Evolutionary conservation across 2,329 filamentous ascomycete species (phyloP), one percentile per base, ranked within the genome.

Genomic region (Arthroderma sp.): DNA sequence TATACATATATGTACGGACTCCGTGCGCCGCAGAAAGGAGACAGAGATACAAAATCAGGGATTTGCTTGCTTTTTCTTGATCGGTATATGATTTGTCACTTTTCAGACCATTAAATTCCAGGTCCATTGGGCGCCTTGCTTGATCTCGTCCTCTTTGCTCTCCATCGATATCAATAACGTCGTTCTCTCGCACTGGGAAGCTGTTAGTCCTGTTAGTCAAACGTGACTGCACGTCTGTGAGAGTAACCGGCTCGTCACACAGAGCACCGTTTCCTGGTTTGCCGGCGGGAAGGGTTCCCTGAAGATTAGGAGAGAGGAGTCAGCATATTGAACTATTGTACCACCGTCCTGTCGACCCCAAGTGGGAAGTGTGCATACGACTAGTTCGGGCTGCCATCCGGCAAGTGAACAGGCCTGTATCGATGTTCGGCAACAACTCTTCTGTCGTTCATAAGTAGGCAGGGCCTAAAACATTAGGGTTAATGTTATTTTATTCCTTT

Each of bases 191-290:
- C n/a, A n/a, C 23, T 7, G n/a, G 28, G 28, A 31, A 31, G 28
- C 35, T 11, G 35, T 38, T 38, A 13, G 9, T 38, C 15, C 17
- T 51, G 25, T 17, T 51, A 33, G 47, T 51, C 47, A 51, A 51
- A 51, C 47, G 47, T 51, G 33, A 51, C 47, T 33, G 47, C n/a
- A 21, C 15, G n/a, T 51, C 28, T 51, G 44, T 51, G 47, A 51
- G 47, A 51, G 47, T 5, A 19, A 51, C 47, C 47, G 15, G 47
- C 11, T 38, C 33, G 47, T 51, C 23, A 51, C 47, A 51, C 47
- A 51, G 47, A 33, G 47, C 47, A 51, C 33, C 47, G 47, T 51
- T 51, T 51, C 47, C 47, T 51, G 23, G 47, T 33, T 51, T 51
- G 47, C 25, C 47, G 47, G n/a, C 47, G 28, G 23, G 25, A 19